A percentile compares a stretch with the other conserved stretches of the same genome.
These are phyloP conservation scores for Rhodotorula kratochvilovae DNA, from an alignment of 768 basidiomycete genomes.

Conservation along the genomic window DNA sequence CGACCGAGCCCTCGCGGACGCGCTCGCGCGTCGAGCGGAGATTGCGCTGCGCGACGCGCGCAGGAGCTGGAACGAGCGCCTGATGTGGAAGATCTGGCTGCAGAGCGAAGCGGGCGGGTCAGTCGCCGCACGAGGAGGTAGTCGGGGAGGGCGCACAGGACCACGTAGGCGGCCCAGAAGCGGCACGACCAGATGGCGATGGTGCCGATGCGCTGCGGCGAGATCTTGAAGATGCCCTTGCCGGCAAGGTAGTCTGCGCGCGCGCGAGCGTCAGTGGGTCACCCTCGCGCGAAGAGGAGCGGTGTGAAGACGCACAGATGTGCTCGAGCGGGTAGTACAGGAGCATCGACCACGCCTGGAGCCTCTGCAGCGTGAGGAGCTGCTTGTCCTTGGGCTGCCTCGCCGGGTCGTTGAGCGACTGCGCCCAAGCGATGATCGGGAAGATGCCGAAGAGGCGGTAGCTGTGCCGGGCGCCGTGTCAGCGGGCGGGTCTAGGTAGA, in stretches of 20 bases:
- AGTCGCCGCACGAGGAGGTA: background rate
- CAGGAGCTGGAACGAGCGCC: constrained; percentile 30
- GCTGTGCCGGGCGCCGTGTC: background rate
- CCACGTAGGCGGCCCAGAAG: constrained; percentile 73
- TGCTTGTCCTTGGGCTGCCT: constrained; percentile 32
- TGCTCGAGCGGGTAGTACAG: constrained; percentile 47
- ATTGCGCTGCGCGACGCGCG: background rate
- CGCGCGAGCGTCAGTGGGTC: background rate
- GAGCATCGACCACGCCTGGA: constrained; percentile 45
- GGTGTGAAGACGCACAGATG: constrained; percentile 36
- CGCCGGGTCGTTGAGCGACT: constrained; percentile 37
- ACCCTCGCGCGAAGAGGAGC: background rate
- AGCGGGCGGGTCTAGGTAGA: background rate
- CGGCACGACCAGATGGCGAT: constrained; percentile 69
- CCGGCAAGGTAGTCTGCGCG: constrained; percentile 39
- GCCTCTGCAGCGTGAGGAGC: constrained; percentile 37
- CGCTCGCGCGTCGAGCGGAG: constrained; percentile 47
- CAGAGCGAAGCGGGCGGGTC: constrained; percentile 12
- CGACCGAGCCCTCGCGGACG: constrained; percentile 39
- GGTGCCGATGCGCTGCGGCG: constrained; percentile 9
- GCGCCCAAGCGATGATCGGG: constrained; percentile 41
- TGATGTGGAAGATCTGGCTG: constrained; percentile 34
- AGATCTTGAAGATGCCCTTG: constrained; percentile 38
- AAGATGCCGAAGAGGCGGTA: constrained; percentile 41
- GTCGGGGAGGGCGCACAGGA: constrained; percentile 60